Base-by-base conservation (phyloP, 192 early-diverging fungal species). In the Paraglomus brasilianum region DNA sequence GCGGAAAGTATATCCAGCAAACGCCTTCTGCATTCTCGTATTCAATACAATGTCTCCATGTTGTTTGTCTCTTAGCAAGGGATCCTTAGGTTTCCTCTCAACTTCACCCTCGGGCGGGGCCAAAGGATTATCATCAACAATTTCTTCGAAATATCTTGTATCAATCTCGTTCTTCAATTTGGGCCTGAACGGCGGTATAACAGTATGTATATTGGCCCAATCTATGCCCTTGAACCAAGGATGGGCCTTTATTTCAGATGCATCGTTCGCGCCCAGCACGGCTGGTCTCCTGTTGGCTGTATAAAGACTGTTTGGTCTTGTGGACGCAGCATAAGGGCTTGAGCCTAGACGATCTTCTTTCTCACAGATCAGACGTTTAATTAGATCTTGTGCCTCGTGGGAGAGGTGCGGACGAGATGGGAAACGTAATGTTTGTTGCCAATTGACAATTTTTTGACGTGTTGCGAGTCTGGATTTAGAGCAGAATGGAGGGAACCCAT, bases 61-160 rank as follows among this genome's bases (percentile, higher is more conserved):
- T 22, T 76, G 71, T 74, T 74, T 76, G 48, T 80, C 76, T 69
- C 77, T 74, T 50, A 76, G 45, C 22, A 81, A 58, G 9, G 74
- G 74, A 58, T 79, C 77, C 19, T 70, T 66, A 30, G 74, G 83
- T 36, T 72, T 72, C 9, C 79, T 43, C 42, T 81, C 78, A 30
- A 30, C 30, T 55, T 77, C 75, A 65, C 78, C 76, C 17, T 78
- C 77, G 9, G 77, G 80, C 10, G 81, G 70, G 7, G 74, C 75
- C 62, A 80, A 74, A 5, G 77, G 79, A 68, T 73, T 78, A 48
- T 77, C 75, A 63, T 75, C 75, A 41, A 73, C 73, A 67, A 79
- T 73, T 44, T 75, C 74, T 46, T 97, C 95, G 87, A 98, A 98
- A 72, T 97, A 97, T 36, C 90, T 86, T 0, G 95, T 97, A 67